Evolutionary conservation across 306 rosid genomes (phyloP), one percentile per base, ranked within the genome.

Genomic region (Prinsepia uniflora): DNA sequence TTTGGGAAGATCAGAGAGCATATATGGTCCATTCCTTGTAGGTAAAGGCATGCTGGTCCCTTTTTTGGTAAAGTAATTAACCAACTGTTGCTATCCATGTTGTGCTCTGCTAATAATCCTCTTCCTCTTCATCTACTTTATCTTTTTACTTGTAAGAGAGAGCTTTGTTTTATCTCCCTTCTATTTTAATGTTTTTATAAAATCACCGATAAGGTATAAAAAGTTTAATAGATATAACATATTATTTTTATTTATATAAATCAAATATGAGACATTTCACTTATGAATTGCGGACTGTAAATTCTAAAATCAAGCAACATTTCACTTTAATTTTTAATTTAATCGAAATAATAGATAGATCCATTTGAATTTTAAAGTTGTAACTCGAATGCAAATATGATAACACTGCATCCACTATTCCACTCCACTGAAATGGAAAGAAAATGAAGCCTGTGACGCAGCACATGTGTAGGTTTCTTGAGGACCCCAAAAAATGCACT

Each of bases 391-490:
- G 36, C 36, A 30, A 30, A 40, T 17, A 24, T 24, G 15, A 18
- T 59, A 39, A 15, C 17, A 61, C 39, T 61, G 13, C 47, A 39
- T 8, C 7, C 12, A 24, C 30, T 24, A 2, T 24, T 24, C 30
- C 30, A 36, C 47, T 61, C 47, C 39, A 40, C 46, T 61, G 66
- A 15, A 8, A 15, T 17, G 36, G 36, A 4, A 24, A 22, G 0
- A 4, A 55, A 4, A 17, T 19, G 64, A 34, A 59, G 44, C 64
- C 6, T 59, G 64, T 34, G 19, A 58, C 9, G 14, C 63, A 30
- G 63, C 30, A 19, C 64, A 34, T 34, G 64, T 59, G 64, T 72
- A 72, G 44, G 41, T 7, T 71, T 62, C 50, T 59, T 24, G 8
- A 57, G 17, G 34, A 14, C 64, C 34, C 20, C 13, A 34, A 61